Conservation (phyloP, 176 grass and related monocot genomes). For the Aegilops longissima region DNA sequence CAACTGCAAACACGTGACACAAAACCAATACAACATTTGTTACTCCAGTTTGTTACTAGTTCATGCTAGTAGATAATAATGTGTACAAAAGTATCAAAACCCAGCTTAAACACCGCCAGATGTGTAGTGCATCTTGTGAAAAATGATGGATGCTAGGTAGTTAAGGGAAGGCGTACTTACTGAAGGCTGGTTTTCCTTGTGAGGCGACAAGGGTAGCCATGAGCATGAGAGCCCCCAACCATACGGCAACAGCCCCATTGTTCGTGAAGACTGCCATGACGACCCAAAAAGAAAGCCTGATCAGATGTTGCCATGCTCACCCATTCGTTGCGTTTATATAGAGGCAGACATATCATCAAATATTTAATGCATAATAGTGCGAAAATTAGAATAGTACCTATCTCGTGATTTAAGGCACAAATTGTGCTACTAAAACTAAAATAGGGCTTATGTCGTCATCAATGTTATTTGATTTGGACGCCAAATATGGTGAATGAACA, state of each 20-base stretch:
- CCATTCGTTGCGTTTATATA: background rate
- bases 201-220: background rate
- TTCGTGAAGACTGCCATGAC: background rate
- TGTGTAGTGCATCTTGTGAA: background rate
- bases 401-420: too few species aligned
- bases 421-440: too few species aligned
- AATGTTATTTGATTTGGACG: too few species aligned
- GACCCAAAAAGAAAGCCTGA: background rate
- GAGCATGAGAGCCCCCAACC: background rate
- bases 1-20: background rate
- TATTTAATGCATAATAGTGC: background rate
- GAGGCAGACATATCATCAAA: too few species aligned
- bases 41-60: too few species aligned
- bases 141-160: background rate
- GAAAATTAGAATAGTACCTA: background rate
- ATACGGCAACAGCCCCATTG: background rate
- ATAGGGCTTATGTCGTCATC: too few species aligned
- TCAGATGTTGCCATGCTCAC: background rate
- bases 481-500: too few species aligned
- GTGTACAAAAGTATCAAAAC: background rate
- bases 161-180: background rate
- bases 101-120: background rate
- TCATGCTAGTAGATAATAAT: too few species aligned
- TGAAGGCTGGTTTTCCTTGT: background rate
- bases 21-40: too few species aligned